These are phyloP conservation scores for Calocera viscosa DNA, from an alignment of 768 basidiomycete genomes.

Conservation along the genomic window DNA sequence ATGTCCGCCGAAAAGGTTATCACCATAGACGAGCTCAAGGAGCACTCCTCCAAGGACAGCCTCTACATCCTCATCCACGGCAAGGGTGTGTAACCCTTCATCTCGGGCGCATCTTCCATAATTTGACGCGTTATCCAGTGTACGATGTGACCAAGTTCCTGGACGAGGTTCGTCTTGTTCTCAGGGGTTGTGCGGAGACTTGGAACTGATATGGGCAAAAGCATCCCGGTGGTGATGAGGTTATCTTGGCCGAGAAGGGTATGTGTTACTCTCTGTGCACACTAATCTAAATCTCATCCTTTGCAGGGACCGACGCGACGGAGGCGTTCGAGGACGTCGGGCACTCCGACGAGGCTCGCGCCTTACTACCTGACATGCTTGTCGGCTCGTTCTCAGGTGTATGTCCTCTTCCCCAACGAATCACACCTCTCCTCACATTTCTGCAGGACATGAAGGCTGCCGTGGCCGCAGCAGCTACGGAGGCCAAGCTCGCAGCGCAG, in stretches of 20 bases:
- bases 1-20: conserved; percentile 22
- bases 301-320: conserved; percentile 79
- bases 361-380: conserved; percentile 60
- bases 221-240: conserved; percentile 99
- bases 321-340: conserved; percentile 99
- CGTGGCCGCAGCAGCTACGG: conserved; percentile 21
- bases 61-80: conserved; percentile 73
- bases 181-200: not conserved
- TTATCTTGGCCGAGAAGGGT: conserved; percentile 85
- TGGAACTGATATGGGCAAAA: conserved; percentile 23
- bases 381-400: conserved; percentile 59
- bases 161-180: conserved; percentile 57
- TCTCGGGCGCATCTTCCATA: not conserved
- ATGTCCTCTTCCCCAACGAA: conserved; percentile 9
- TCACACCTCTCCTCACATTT: conserved; percentile 5
- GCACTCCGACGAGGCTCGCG: conserved; percentile 95
- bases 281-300: not conserved
- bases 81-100: conserved; percentile 46
- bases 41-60: conserved; percentile 58
- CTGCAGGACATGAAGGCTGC: not conserved
- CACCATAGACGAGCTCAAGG: conserved; percentile 57
- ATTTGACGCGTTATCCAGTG: conserved; percentile 39
- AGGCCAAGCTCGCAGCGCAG: not conserved
- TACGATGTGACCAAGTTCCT: conserved; percentile 90
- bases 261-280: conserved; percentile 27